Evolutionary conservation across 257 asterid species (phyloP), one percentile per base, ranked within the genome.

Genomic region (Solanum arcanum): DNA sequence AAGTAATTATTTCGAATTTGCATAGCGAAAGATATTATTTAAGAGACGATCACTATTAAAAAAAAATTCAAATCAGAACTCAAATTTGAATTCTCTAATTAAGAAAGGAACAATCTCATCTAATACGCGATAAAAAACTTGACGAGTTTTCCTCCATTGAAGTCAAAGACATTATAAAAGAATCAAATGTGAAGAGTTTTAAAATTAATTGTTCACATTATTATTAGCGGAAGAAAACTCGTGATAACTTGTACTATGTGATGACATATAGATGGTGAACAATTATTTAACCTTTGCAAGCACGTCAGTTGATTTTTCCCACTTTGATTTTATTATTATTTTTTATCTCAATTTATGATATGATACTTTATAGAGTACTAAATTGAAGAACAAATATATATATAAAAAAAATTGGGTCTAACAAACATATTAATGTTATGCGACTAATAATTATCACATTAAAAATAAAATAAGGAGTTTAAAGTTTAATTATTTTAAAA

Each of bases 81-180:
- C 12, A 56, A 56, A 56, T 56, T 56, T 0, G 12, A 56, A 5
- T 18, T 2, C 2, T 18, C 0, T 20, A 56, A 56, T 20, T 56
- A 20, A 56, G 0, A 0, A 56, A 56, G 21, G 0, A 20, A 20
- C 12, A 56, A 20, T 2, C 9, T 20, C 12, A 56, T 56, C 0
- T 20, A 0, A 3, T 56, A 3, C 0, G 39, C n/a, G 39, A 6
- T 69, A 69, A 69, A 31, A 29, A 6, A 0, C 15, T 69, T 25
- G 16, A 72, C 14, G 27, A 33, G 46, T 18, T 72, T 35, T 46
- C 46, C n/a, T 35, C 18, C 46, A 33, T 9, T 72, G 78, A 72
- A 72, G 9, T 74, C 49, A 74, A 56, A 74, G 81, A 37, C 27
- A 70, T 70, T 13, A 74, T 20, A 25, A 64, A 33, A 70, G 12